Percentiles rank a stretch among this genome's conserved stretches.
phyloP scores from a whole-genome alignment of 2,329 filamentous ascomycete species.

The Penicillium sclerotigenum region DNA sequence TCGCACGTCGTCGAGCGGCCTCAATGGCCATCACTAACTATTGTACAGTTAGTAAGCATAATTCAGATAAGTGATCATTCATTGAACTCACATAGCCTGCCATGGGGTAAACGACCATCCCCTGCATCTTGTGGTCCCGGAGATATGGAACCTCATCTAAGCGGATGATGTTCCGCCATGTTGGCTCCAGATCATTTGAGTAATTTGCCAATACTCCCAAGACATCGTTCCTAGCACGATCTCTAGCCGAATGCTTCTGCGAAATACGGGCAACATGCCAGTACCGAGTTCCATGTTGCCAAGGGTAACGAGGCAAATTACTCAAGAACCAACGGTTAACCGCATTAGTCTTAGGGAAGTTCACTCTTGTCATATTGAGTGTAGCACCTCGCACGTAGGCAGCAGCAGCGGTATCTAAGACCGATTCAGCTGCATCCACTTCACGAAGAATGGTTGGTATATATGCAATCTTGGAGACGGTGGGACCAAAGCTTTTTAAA shows the following conservation, averaged over 20 bases:
- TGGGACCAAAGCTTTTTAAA: constrained; percentile 22
- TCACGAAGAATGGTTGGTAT: constrained; percentile 25
- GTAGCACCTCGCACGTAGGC: constrained; percentile 16
- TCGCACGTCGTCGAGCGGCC: constrained; percentile 31
- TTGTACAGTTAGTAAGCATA: background rate
- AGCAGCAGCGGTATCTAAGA: constrained; percentile 23
- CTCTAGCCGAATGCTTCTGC: constrained; percentile 23
- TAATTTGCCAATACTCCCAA: constrained; percentile 29
- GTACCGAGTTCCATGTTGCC: constrained; percentile 47
- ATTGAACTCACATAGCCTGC: constrained; percentile 23
- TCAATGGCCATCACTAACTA: constrained; percentile 33
- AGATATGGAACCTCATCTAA: constrained; percentile 28
- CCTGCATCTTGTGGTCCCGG: constrained; percentile 35
- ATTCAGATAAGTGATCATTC: background rate
- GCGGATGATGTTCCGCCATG: constrained; percentile 28
- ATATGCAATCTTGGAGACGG: constrained; percentile 19
- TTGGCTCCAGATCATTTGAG: constrained; percentile 23
- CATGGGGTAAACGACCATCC: constrained; percentile 23
- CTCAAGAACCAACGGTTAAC: constrained; percentile 20
- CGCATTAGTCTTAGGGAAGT: constrained; percentile 18
- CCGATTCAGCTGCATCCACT: constrained; percentile 19
- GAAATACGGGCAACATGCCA: constrained; percentile 47
- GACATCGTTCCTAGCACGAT: constrained; percentile 26
- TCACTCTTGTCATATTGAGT: constrained; percentile 18
- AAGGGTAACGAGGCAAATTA: constrained; percentile 47